Evolutionary conservation across 805 yeast species (phyloP).

Genomic region (Blastobotrys chiropterorum): DNA sequence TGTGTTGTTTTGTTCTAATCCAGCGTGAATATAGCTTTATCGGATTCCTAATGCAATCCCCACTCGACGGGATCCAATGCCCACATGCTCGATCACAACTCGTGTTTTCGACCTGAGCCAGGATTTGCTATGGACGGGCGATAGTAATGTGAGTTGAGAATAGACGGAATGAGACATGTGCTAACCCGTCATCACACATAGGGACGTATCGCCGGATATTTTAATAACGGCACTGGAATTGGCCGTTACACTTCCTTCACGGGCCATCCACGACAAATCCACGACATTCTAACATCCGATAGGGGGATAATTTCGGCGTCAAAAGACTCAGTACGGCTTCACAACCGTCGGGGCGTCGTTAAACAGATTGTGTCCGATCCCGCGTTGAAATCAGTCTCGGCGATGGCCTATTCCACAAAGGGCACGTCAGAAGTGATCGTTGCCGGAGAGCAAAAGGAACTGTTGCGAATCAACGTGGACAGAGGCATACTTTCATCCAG

Average conservation of each 20-base stretch:
- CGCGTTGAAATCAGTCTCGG: slow-evolving; percentile 20
- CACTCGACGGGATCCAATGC: slow-evolving; percentile 15
- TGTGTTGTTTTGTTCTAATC: not conserved
- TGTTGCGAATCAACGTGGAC: slow-evolving; percentile 31
- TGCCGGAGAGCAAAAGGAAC: slow-evolving; percentile 26
- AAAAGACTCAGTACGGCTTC: slow-evolving; percentile 44
- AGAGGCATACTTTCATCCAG: slow-evolving; percentile 28
- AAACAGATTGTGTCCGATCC: slow-evolving; percentile 30
- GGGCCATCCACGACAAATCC: slow-evolving; percentile 46
- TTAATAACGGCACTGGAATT: slow-evolving; percentile 37
- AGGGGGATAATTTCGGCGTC: slow-evolving; percentile 57
- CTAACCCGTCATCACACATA: slow-evolving; percentile 1
- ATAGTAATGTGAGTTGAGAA: slow-evolving; percentile 43
- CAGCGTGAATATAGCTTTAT: slow-evolving; percentile 8
- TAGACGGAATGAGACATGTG: not conserved
- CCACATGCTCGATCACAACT: slow-evolving; percentile 16
- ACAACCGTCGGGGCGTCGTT: slow-evolving; percentile 52
- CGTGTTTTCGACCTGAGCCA: slow-evolving; percentile 60
- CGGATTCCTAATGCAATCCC: slow-evolving; percentile 18
- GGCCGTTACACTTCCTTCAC: slow-evolving; percentile 52
- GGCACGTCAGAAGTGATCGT: slow-evolving; percentile 31
- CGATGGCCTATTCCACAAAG: slow-evolving; percentile 25
- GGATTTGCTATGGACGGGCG: slow-evolving; percentile 84
- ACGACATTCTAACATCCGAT: slow-evolving; percentile 47
- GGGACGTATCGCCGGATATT: slow-evolving; percentile 38